Percentiles rank a stretch among this genome's conserved stretches.
Evolutionary conservation across 306 rosid genomes (phyloP).

Genomic region (Phaseolus lunatus): DNA sequence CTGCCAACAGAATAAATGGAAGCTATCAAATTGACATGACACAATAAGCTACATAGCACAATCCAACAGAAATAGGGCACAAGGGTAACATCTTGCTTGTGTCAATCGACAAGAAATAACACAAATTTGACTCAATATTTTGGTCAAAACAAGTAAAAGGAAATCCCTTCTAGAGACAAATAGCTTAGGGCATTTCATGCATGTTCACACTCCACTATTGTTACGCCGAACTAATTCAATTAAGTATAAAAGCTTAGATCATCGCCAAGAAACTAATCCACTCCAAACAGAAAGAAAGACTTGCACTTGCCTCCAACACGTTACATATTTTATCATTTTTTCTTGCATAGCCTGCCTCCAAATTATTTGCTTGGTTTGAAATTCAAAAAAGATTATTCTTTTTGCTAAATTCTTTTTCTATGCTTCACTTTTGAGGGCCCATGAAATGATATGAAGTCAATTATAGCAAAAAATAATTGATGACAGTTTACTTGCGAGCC

Average conservation of each 20-base stretch:
- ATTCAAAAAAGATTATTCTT: background rate
- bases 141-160: background rate
- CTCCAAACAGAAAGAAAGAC: background rate
- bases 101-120: slow-evolving; percentile 16
- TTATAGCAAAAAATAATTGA: background rate
- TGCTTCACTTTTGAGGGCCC: background rate
- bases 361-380: slow-evolving; percentile 9
- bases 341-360: background rate
- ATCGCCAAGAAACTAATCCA: background rate
- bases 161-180: background rate
- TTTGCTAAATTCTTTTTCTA: slow-evolving; percentile 4
- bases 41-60: background rate
- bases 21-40: slow-evolving; percentile 38
- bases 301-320: background rate
- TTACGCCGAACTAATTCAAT: background rate
- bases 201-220: background rate
- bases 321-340: background rate
- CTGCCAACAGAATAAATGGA: slow-evolving; percentile 55
- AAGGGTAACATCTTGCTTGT: slow-evolving; percentile 4
- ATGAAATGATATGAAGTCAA: background rate
- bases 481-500: slow-evolving; percentile 10
- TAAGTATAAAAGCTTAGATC: background rate
- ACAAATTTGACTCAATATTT: slow-evolving; percentile 7
- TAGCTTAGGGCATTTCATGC: background rate
- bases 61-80: slow-evolving; percentile 22